Conservation (phyloP, 805 yeast species). For the Wickerhamomyces silvicola region DNA sequence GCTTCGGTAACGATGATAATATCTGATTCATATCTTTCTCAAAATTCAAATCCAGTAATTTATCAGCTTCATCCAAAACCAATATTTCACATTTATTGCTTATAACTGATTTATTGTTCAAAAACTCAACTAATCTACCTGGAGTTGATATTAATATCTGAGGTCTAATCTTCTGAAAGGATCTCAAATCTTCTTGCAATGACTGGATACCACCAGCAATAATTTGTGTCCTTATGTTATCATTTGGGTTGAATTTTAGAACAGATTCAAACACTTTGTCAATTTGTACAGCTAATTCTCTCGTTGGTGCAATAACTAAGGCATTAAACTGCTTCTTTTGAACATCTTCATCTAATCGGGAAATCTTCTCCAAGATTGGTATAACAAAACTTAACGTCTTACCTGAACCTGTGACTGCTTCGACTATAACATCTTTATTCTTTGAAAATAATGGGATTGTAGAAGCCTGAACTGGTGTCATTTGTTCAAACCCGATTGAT, state of each 20-base stretch:
- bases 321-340: slow-evolving; percentile 54
- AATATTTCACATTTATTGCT: slow-evolving; percentile 63
- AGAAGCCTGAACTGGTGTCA: slow-evolving; percentile 98
- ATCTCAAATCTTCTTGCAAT: slow-evolving; percentile 65
- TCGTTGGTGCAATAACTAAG: slow-evolving; percentile 60
- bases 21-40: slow-evolving; percentile 62
- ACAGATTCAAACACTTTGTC: slow-evolving; percentile 57
- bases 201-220: slow-evolving; percentile 58
- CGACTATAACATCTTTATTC: slow-evolving; percentile 93
- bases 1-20: slow-evolving; percentile 70
- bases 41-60: slow-evolving; percentile 74
- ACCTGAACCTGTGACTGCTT: slow-evolving; percentile 98
- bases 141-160: slow-evolving; percentile 88
- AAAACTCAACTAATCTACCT: slow-evolving; percentile 76
- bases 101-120: slow-evolving; percentile 46
- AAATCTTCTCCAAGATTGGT: slow-evolving; percentile 69
- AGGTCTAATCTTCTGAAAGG: slow-evolving; percentile 48
- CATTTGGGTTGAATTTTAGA: slow-evolving; percentile 51
- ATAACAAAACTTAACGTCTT: slow-evolving; percentile 87
- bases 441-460: slow-evolving; percentile 78
- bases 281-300: slow-evolving; percentile 68
- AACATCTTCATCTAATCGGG: slow-evolving; percentile 23
- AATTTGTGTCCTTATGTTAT: slow-evolving; percentile 47
- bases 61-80: slow-evolving; percentile 90
- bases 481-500: slow-evolving; percentile 67